These are phyloP conservation scores for Pseudotsuga menziesii DNA, from an alignment of 75 land plant genomes.

Conservation along the genomic window DNA sequence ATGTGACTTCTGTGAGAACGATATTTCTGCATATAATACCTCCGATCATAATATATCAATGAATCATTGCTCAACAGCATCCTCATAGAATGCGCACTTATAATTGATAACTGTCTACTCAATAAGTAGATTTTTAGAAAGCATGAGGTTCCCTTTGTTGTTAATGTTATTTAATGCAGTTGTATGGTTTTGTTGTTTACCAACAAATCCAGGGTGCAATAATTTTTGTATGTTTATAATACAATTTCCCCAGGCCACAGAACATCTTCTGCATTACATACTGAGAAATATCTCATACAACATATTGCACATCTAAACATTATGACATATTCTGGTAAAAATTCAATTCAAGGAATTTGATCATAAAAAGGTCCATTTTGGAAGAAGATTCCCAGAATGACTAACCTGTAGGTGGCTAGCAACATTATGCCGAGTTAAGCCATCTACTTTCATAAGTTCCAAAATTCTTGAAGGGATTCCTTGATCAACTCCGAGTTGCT, in stretches of 20 bases:
- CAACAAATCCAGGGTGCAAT: neutral
- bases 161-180: neutral
- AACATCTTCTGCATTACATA: neutral
- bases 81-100: neutral
- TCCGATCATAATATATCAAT: neutral
- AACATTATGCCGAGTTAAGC: slow-evolving; percentile 74
- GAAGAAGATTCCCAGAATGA: neutral
- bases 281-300: neutral
- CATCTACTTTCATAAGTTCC: slow-evolving; percentile 73
- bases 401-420: slow-evolving; percentile 81
- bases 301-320: neutral
- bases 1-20: slow-evolving; percentile 78
- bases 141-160: neutral
- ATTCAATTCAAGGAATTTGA: neutral
- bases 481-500: slow-evolving; percentile 72
- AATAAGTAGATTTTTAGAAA: neutral
- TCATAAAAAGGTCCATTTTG: neutral
- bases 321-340: neutral
- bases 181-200: slow-evolving; percentile 1
- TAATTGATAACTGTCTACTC: neutral
- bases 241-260: neutral
- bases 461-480: slow-evolving; percentile 80
- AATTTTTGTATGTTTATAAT: neutral
- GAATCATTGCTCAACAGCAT: neutral
- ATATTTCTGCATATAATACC: slow-evolving; percentile 55